These are phyloP conservation scores for Leptodontidium sp. DNA, from an alignment of 2,329 filamentous ascomycete species.

Conservation along the genomic window DNA sequence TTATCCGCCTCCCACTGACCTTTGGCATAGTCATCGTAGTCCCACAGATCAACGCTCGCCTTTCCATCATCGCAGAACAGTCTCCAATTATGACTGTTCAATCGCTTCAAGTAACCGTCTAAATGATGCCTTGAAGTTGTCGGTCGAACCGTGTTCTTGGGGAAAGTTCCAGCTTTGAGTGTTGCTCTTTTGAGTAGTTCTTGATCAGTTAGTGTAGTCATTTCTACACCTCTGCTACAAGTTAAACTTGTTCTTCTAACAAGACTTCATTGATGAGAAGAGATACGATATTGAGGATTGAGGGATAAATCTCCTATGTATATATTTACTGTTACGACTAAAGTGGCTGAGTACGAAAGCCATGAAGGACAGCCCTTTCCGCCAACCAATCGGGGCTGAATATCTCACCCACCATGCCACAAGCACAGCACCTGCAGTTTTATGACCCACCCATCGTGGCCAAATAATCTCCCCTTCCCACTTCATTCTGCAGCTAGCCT, in stretches of 20 bases:
- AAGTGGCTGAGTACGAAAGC: neutral
- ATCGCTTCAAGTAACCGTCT: conserved; percentile 22
- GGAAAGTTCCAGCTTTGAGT: neutral
- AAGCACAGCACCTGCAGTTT: neutral
- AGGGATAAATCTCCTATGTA: neutral
- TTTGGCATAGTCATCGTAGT: conserved; percentile 33
- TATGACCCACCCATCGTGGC: neutral
- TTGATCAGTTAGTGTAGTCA: neutral
- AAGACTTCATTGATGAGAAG: neutral
- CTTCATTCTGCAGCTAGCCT: neutral
- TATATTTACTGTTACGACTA: neutral
- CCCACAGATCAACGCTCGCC: conserved; percentile 27
- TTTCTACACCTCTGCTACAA: neutral
- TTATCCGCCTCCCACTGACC: conserved; percentile 11
- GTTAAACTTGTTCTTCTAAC: neutral
- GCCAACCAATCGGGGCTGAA: neutral
- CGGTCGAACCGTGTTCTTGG: conserved; percentile 16
- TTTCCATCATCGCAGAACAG: conserved; percentile 28
- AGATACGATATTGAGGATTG: neutral
- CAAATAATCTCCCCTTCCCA: neutral
- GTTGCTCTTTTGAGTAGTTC: conserved; percentile 1
- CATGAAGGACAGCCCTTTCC: neutral
- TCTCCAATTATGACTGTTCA: conserved; percentile 23
- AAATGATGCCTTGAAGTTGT: conserved; percentile 22
- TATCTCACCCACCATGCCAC: neutral